A percentile compares a stretch with the other conserved stretches of the same genome.
These are phyloP conservation scores for Hericium coralloides DNA, from an alignment of 768 basidiomycete species.

Conservation along the genomic window DNA sequence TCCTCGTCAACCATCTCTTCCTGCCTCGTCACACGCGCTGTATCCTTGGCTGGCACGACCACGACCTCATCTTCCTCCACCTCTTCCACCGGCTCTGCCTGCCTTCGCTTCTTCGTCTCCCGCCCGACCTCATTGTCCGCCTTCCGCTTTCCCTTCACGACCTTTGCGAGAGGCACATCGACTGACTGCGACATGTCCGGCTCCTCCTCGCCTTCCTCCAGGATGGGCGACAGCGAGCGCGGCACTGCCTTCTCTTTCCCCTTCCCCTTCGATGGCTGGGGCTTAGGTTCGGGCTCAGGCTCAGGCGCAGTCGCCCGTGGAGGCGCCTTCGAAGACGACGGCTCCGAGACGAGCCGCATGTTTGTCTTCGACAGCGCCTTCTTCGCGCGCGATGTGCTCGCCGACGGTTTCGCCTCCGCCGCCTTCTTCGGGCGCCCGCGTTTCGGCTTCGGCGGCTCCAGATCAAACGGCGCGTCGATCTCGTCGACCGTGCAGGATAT, in stretches of 20 bases:
- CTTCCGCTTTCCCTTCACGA: neutral
- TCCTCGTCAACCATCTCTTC: slow-evolving; percentile 28
- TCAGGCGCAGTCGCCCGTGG: neutral
- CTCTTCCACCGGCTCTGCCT: neutral
- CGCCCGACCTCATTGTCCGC: neutral
- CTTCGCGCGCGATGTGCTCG: too few relatives aligned
- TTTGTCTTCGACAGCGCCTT: too few relatives aligned
- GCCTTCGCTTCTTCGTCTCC: neutral
- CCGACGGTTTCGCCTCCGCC: too few relatives aligned
- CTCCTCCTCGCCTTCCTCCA: neutral
- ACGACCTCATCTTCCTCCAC: too few relatives aligned
- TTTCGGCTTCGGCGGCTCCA: too few relatives aligned
- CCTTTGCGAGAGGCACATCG: neutral
- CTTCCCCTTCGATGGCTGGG: neutral
- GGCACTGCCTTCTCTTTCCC: neutral
- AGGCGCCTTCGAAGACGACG: too few relatives aligned
- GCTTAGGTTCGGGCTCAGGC: neutral
- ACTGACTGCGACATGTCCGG: neutral
- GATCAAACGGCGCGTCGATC: too few relatives aligned
- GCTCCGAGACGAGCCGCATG: too few relatives aligned
- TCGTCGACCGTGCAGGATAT: too few relatives aligned
- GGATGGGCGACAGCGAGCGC: neutral
- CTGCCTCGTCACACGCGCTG: too few relatives aligned
- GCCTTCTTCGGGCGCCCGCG: too few relatives aligned
- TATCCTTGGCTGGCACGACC: too few relatives aligned